phyloP scores from a whole-genome alignment of 345 rosid species.

The Sonneratia alba region DNA sequence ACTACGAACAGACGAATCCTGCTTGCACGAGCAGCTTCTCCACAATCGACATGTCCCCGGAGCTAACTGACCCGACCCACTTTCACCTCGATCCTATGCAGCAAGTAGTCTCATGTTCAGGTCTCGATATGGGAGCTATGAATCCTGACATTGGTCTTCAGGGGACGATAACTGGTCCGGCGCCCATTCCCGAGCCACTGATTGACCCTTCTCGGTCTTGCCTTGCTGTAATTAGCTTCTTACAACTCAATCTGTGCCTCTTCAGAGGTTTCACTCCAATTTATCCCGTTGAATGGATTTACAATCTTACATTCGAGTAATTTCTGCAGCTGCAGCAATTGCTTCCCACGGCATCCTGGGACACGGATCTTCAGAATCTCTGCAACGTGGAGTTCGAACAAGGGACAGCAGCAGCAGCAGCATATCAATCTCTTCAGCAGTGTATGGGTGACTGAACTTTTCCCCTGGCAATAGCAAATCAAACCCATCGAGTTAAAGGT shows the following conservation, averaged over 20 bases:
- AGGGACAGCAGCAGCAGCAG: not conserved
- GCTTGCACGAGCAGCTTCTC: constrained; percentile 27
- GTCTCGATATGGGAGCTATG: constrained; percentile 29
- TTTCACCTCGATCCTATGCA: constrained; percentile 43
- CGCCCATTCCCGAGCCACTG: constrained; percentile 33
- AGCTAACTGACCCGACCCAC: constrained; percentile 35
- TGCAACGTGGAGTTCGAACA: constrained; percentile 22
- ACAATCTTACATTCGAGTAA: not conserved
- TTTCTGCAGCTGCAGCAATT: constrained; percentile 11
- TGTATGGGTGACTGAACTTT: constrained; percentile 31
- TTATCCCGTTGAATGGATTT: not conserved
- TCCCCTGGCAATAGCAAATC: not conserved
- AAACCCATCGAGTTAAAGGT: not conserved
- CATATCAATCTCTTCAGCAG: constrained; percentile 31
- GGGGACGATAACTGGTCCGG: constrained; percentile 37
- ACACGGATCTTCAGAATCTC: constrained; percentile 52
- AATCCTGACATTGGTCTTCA: constrained; percentile 37
- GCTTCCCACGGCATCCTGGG: constrained; percentile 40
- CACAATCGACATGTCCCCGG: constrained; percentile 38
- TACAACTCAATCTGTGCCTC: too few relatives aligned
- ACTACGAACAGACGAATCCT: constrained; percentile 26
- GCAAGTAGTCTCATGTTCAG: constrained; percentile 39
- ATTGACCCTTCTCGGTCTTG: constrained; percentile 26
- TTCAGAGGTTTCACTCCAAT: not conserved
- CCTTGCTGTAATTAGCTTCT: constrained; percentile 32